These are phyloP conservation scores for Populus ilicifolia DNA, from an alignment of 345 rosid species.

Conservation along the genomic window DNA sequence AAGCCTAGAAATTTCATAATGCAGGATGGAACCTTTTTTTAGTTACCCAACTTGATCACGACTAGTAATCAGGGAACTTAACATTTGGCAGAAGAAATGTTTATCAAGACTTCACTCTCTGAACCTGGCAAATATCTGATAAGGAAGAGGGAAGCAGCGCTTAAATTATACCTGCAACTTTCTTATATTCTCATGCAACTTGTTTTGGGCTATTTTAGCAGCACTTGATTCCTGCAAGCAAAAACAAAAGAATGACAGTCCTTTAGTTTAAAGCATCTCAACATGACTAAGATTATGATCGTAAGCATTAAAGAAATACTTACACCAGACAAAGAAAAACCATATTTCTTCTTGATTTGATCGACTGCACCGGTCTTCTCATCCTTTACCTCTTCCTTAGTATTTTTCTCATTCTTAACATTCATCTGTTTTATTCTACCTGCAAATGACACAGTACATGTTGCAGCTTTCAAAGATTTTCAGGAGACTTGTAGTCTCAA, in stretches of 20 bases:
- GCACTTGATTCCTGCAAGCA: conserved; percentile 58
- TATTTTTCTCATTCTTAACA: conserved; percentile 57
- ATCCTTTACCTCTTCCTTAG: conserved; percentile 55
- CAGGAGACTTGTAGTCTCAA: too few relatives aligned
- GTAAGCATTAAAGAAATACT: conserved; percentile 20
- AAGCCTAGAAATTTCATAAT: too few relatives aligned
- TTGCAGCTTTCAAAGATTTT: too few relatives aligned
- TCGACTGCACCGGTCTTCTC: conserved; percentile 52
- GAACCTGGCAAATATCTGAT: too few relatives aligned
- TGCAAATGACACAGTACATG: conserved; percentile 16
- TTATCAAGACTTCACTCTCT: too few relatives aligned
- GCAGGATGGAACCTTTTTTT: too few relatives aligned
- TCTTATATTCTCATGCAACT: conserved; percentile 65
- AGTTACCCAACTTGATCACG: too few relatives aligned
- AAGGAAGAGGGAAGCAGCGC: too few relatives aligned
- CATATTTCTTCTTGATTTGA: conserved; percentile 87
- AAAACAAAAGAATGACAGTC: neutral
- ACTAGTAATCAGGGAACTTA: too few relatives aligned
- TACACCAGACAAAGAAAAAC: conserved; percentile 62
- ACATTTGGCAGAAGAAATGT: too few relatives aligned
- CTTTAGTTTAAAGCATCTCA: neutral
- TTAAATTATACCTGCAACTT: conserved; percentile 63
- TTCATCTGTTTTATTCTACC: conserved; percentile 71
- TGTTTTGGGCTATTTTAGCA: conserved; percentile 78
- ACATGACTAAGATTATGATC: neutral